phyloP scores from a whole-genome alignment of 2,329 filamentous ascomycete species.

The Orbilia quercus region DNA sequence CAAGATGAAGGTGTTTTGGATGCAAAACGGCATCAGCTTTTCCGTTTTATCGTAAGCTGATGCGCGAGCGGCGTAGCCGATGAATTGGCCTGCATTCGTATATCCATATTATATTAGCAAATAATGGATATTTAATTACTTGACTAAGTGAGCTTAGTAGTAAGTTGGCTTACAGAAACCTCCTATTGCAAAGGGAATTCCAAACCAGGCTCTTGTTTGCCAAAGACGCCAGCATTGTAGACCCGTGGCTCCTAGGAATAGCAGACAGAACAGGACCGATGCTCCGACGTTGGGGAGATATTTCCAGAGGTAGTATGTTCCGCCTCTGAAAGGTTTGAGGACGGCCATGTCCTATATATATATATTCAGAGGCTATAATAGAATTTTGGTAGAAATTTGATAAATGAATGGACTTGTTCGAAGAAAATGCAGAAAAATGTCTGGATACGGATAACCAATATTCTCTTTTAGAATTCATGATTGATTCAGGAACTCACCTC shows the following conservation, averaged over 20 bases:
- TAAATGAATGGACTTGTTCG: too few relatives aligned
- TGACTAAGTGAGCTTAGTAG: too few relatives aligned
- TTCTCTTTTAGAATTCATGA: too few relatives aligned
- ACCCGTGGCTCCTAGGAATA: constrained; percentile 65
- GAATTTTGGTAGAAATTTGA: too few relatives aligned
- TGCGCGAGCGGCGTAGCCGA: constrained; percentile 64
- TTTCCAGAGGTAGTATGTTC: constrained; percentile 8
- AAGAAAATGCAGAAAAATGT: too few relatives aligned
- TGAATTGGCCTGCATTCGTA: constrained; percentile 63
- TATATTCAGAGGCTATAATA: neutral
- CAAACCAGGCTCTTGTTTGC: constrained; percentile 66
- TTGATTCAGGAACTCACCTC: too few relatives aligned
- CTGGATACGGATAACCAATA: too few relatives aligned
- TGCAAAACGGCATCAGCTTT: constrained; percentile 63
- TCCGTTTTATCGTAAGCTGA: constrained; percentile 58
- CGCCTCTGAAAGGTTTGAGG: constrained; percentile 2
- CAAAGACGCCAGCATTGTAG: constrained; percentile 64
- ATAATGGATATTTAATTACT: constrained; percentile 57
- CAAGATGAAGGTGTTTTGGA: constrained; percentile 65
- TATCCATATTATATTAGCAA: too few relatives aligned
- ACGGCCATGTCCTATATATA: neutral
- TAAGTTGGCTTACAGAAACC: constrained; percentile 67
- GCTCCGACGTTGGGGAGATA: constrained; percentile 61
- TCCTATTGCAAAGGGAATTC: constrained; percentile 65
- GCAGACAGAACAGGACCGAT: constrained; percentile 65